Evolutionary conservation across 176 grass and related monocot genomes (phyloP), one percentile per base, ranked within the genome.

Genomic region (Aegilops longissima): DNA sequence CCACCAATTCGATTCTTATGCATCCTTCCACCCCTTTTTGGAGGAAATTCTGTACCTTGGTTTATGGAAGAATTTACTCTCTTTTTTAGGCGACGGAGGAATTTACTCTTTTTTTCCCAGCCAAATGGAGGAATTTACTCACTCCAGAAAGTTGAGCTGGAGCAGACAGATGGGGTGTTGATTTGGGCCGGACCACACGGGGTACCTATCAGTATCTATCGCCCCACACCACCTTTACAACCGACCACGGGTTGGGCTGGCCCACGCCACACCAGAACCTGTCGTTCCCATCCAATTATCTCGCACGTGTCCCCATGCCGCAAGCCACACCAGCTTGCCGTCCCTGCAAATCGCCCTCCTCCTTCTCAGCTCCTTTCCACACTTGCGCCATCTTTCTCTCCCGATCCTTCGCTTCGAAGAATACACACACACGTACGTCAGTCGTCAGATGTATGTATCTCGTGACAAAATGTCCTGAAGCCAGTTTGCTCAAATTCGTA

Each of bases 181-280:
- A 35, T 69, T 68, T 69, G 66, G 86, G 79, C 80, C 79, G 61
- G 86, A 82, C 70, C 86, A 80, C 78, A 47, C 31, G 39, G 39
- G n/a, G 74, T 71, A 44, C 4, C 69, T 82, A 56, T 73, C 66
- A 70, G 9, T 63, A 25, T 63, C 61, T 45, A 45, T 45, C 42
- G 42, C 42, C 42, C 3, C 11, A 42, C 42, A 44, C 40, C 42
- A 45, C 44, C 44, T 47, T 47, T 47, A 13, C 44, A 39, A 39
- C 38, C 38, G 38, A 39, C 38, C 38, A 9, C 38, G 36, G 36
- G 36, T 38, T 38, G 36, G 6, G 36, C 36, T 38, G 36, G 36
- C 36, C 36, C 35, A 36, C 38, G 40, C 40, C 40, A 10, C 40
- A 7, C 1, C 20, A 29, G 2, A 35, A 20, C 17, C 34, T 12